Evolutionary conservation across 2,329 filamentous ascomycete species (phyloP).

Genomic region (Camptophora hylomeconis): DNA sequence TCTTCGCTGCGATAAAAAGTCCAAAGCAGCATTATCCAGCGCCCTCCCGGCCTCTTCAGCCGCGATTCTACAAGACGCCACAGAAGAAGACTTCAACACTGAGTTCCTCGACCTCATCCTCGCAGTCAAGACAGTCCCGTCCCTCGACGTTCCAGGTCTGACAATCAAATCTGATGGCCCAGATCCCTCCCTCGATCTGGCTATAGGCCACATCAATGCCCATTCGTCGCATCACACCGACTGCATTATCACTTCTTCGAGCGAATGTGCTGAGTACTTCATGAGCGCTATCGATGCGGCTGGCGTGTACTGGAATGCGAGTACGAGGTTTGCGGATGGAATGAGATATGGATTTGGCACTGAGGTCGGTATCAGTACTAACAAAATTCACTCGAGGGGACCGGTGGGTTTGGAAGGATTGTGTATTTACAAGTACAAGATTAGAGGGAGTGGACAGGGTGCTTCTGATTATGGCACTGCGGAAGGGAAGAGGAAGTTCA

Average conservation of each 20-base stretch:
- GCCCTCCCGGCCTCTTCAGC: conserved; percentile 31
- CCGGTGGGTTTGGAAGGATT: conserved; percentile 89
- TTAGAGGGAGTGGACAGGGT: conserved; percentile 72
- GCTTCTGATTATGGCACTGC: conserved; percentile 55
- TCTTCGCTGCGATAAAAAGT: conserved; percentile 63
- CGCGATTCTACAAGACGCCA: conserved; percentile 49
- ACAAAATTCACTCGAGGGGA: conserved; percentile 91
- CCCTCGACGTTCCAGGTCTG: not conserved
- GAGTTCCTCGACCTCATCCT: conserved; percentile 80
- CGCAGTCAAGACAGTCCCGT: conserved; percentile 64
- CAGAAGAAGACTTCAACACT: conserved; percentile 63
- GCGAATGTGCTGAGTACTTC: conserved; percentile 61
- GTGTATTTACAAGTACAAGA: conserved; percentile 94
- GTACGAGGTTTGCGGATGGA: conserved; percentile 85
- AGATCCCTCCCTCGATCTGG: conserved; percentile 44
- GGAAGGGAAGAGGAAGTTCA: conserved; percentile 40
- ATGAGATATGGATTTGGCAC: conserved; percentile 97
- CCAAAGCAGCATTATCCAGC: conserved; percentile 49
- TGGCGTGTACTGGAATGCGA: conserved; percentile 94
- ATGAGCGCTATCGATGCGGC: conserved; percentile 77
- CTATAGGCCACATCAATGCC: conserved; percentile 77
- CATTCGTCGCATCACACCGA: conserved; percentile 94
- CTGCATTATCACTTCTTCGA: conserved; percentile 63
- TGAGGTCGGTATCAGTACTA: conserved; percentile 95
- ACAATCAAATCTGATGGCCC: conserved; percentile 12